Base-by-base conservation (phyloP, 495 filamentous ascomycete species). In the Hypoxylon lienhwacheense region DNA sequence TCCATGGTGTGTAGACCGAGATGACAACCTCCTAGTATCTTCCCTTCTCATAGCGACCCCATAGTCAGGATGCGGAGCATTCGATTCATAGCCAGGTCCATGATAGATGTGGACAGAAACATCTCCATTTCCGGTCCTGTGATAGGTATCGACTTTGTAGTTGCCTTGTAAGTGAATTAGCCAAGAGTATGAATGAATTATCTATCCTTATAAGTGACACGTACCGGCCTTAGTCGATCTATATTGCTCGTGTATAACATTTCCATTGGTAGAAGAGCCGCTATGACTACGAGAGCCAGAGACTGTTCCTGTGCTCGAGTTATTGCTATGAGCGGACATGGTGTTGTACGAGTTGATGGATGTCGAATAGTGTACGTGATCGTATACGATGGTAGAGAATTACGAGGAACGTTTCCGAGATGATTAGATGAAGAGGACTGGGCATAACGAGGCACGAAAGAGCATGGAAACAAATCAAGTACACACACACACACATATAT, bases 91-190 rank as follows among this genome's bases (percentile, higher is more conserved):
- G 6, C 46, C 41, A 17, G 47, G 12, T 7, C 34, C 17, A 17
- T 45, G 31, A 26, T 61, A 33, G 32, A 55, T 55, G 11, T 39
- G 47, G 22, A 61, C 17, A 7, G 51, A 32, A 14, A 61, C 47
- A 19, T 16, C 17, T 7, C 25, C 25, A 16, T 7, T 8, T 5
- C 15, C n/a, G n/a, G 1, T 10, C 17, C 58, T 51, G 16, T 10
- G 35, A 17, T 6, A 0, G 6, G 15, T 7, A 8, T 55, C 41
- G 14, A 52, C 47, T 20, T 39, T 50, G 42, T 37, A 61, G 15
- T 39, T 20, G 1, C 15, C 58, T 61, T 32, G 47, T 10, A 6
- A 25, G 35, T 7, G 43, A 32, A n/a, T 61, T 47, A 61, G 58
- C 14, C 32, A 21, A 10, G 1, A 35, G 10, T 7, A 8, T 21